Base-by-base conservation (phyloP, 495 filamentous ascomycete species). In the Tuber aestivum region DNA sequence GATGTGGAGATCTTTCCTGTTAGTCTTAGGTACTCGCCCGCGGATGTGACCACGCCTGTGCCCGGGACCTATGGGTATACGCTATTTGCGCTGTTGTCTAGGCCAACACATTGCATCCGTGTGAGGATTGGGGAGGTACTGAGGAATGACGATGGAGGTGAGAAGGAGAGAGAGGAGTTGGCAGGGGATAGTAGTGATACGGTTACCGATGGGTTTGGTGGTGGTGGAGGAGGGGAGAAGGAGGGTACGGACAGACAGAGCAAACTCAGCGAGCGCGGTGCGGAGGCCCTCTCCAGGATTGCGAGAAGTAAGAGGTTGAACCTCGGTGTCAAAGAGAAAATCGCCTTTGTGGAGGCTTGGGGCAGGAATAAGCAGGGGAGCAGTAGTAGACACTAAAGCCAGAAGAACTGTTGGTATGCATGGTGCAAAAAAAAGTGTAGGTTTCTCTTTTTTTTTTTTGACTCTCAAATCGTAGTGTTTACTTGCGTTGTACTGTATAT, bases 221-320 rank as follows among this genome's bases (percentile, higher is more conserved):
- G 61, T 1, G 80, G 87, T 86, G 78, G 83, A 94, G 72, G 92
- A 18, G 41, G 71, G 42, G 42, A 73, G 71, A 65, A 65, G 56
- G 32, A 35, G 27, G 56, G 32, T 32, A 20, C 8, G 56, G 80
- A 79, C 45, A 74, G 74, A 14, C 75, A 81, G 56, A 76, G 78
- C 8, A 75, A 41, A 35, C 79, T 83, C 27, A 82, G 81, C 40
- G 81, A 97, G 78, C 86, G 88, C 23, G 89, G 97, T 20, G 92
- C 89, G 1, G 95, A 98, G 65, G 90, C 94, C 21, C 85, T 99
- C 70, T 95, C 96, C n/a, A 86, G 95, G 48, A 84, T 99, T 75
- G 94, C 93, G 1, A 87, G 95, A 75, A 94, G 93, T n/a, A 97
- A 95, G 87, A 87, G 96, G 50, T 92, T 99, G 23, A 93, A 90